These are phyloP conservation scores for Diplodia scrobiculata DNA, from an alignment of 2,329 filamentous ascomycete genomes.

Conservation along the genomic window DNA sequence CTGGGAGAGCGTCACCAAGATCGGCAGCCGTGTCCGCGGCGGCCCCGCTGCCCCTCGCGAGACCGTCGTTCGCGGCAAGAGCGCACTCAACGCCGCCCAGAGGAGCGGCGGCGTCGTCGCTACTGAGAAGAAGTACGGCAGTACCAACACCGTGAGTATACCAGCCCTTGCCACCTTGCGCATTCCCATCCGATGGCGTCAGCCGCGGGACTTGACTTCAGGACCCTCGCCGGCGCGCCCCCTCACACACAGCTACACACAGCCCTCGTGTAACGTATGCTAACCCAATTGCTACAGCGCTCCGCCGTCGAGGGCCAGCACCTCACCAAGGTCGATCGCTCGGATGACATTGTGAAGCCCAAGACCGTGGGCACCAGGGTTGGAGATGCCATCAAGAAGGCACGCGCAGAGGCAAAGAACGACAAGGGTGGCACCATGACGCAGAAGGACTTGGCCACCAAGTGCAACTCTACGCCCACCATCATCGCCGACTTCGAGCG, in stretches of 20 bases:
- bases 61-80: conserved; percentile 84
- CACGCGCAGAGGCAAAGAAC: conserved; percentile 78
- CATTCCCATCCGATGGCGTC: conserved; percentile 5
- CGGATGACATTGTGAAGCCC: conserved; percentile 96
- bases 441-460: conserved; percentile 82
- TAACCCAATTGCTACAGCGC: conserved; percentile 43
- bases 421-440: conserved; percentile 75
- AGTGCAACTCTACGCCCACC: conserved; percentile 82
- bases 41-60: conserved; percentile 70
- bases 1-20: conserved; percentile 89
- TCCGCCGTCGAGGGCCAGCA: conserved; percentile 79
- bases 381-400: conserved; percentile 77
- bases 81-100: conserved; percentile 84
- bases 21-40: conserved; percentile 79
- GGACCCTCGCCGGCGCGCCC: not conserved
- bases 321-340: conserved; percentile 95
- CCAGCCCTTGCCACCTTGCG: conserved; percentile 20
- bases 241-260: not conserved
- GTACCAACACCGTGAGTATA: conserved; percentile 73
- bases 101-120: conserved; percentile 72
- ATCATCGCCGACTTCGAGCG: conserved; percentile 85
- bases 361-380: conserved; percentile 80
- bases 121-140: conserved; percentile 89
- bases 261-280: conserved; percentile 37
- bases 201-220: not conserved